phyloP scores from a whole-genome alignment of 2,329 filamentous ascomycete genomes.

The Pseudocercospora fuligena region DNA sequence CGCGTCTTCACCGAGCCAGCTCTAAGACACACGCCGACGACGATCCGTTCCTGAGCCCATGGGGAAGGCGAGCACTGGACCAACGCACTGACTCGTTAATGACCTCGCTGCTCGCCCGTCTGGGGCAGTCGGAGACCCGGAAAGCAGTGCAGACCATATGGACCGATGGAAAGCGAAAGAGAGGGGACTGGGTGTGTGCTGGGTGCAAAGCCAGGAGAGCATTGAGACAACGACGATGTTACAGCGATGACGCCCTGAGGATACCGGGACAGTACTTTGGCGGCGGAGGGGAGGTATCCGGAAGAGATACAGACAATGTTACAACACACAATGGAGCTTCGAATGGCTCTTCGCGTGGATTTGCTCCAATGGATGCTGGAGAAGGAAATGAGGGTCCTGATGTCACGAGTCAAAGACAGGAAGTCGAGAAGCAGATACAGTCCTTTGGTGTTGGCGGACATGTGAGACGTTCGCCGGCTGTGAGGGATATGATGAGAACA shows the following conservation, averaged over 20 bases:
- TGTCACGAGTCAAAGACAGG: neutral
- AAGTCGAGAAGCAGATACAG: neutral
- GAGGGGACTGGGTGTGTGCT: slow-evolving; percentile 31
- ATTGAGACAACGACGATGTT: slow-evolving; percentile 24
- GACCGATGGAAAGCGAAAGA: slow-evolving; percentile 27
- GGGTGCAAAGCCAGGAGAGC: slow-evolving; percentile 25
- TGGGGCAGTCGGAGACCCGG: slow-evolving; percentile 31
- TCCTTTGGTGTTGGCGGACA: neutral
- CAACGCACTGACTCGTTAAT: slow-evolving; percentile 25
- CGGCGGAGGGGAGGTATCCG: neutral
- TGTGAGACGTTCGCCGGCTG: neutral
- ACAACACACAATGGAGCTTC: neutral
- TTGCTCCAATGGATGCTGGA: neutral
- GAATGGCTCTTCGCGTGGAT: neutral
- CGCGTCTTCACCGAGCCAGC: neutral
- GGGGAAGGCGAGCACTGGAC: slow-evolving; percentile 23
- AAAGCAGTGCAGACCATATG: slow-evolving; percentile 24
- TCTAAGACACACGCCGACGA: neutral
- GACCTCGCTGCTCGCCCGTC: slow-evolving; percentile 33
- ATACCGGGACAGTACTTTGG: neutral
- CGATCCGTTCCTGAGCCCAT: slow-evolving; percentile 20
- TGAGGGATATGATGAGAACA: neutral
- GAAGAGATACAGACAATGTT: neutral
- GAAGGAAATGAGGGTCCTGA: neutral
- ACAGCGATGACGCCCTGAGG: slow-evolving; percentile 24